Evolutionary conservation across 2,329 filamentous ascomycete species (phyloP).

Genomic region (Aaosphaeria arxii): DNA sequence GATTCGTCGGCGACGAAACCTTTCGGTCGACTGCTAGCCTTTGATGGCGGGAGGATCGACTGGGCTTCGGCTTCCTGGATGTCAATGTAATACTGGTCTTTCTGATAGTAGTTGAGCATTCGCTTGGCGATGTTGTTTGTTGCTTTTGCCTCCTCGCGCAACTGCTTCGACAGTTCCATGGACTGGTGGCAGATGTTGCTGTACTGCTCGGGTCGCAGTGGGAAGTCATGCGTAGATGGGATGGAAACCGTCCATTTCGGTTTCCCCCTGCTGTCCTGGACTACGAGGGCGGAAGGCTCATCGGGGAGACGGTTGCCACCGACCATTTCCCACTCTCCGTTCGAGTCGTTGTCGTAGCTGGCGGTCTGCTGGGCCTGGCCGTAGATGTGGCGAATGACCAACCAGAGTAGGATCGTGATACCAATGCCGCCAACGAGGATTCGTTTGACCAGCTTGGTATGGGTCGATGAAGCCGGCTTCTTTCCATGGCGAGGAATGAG

Average conservation of each 20-base stretch:
- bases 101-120: constrained; percentile 54
- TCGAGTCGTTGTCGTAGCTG: constrained; percentile 9
- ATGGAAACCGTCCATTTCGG: constrained; percentile 81
- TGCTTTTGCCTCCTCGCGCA: constrained; percentile 33
- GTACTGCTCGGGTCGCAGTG: constrained; percentile 65
- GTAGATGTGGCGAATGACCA: constrained; percentile 38
- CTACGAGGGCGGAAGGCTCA: constrained; percentile 68
- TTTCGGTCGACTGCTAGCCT: constrained; percentile 36
- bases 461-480: constrained; percentile 53
- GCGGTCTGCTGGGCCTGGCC: background rate
- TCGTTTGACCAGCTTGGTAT: constrained; percentile 55
- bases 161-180: constrained; percentile 58
- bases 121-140: constrained; percentile 25
- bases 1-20: constrained; percentile 37
- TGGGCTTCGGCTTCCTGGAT: constrained; percentile 66
- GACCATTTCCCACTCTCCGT: constrained; percentile 63
- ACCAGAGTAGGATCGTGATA: constrained; percentile 50
- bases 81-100: constrained; percentile 70
- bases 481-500: constrained; percentile 65
- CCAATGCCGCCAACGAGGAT: constrained; percentile 53
- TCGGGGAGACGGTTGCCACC: constrained; percentile 64
- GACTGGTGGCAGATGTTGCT: constrained; percentile 66
- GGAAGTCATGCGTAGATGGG: constrained; percentile 64
- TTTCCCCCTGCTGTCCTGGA: constrained; percentile 62
- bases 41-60: constrained; percentile 56